phyloP scores from a whole-genome alignment of 2,329 filamentous ascomycete genomes.

The Onygenales sp. region DNA sequence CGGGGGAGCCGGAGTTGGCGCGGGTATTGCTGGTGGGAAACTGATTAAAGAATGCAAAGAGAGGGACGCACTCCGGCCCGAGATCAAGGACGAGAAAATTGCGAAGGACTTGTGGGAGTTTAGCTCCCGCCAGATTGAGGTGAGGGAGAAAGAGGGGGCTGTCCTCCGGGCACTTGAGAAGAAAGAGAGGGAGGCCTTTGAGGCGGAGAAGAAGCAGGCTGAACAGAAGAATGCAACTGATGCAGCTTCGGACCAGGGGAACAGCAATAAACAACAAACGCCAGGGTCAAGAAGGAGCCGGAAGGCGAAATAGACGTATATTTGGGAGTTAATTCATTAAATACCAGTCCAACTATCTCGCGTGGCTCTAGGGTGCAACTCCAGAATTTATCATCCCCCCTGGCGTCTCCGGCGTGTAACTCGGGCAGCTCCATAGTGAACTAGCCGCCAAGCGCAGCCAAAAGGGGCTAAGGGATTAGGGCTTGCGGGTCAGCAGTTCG shows the following conservation, averaged over 20 bases:
- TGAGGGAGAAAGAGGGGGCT: slow-evolving; percentile 70
- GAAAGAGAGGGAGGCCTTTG: slow-evolving; percentile 32
- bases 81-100: slow-evolving; percentile 67
- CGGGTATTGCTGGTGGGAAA: slow-evolving; percentile 46
- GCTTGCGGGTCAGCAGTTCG: neutral
- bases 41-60: slow-evolving; percentile 84
- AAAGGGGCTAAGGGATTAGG: neutral
- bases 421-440: no score
- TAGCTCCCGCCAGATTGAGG: slow-evolving; percentile 74
- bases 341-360: no score
- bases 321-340: neutral
- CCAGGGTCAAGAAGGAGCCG: slow-evolving; percentile 32
- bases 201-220: slow-evolving; percentile 12
- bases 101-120: slow-evolving; percentile 85
- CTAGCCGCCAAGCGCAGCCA: neutral
- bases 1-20: neutral
- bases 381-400: no score
- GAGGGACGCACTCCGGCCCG: slow-evolving; percentile 59
- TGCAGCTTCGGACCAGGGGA: slow-evolving; percentile 1
- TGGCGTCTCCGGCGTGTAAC: no score
- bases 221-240: slow-evolving; percentile 4
- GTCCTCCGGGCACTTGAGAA: slow-evolving; percentile 50
- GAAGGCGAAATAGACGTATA: slow-evolving; percentile 18
- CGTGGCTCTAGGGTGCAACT: no score
- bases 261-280: slow-evolving; percentile 18